phyloP scores from a whole-genome alignment of 73 alveolate genomes.

The Paraurostyla sp. region DNA sequence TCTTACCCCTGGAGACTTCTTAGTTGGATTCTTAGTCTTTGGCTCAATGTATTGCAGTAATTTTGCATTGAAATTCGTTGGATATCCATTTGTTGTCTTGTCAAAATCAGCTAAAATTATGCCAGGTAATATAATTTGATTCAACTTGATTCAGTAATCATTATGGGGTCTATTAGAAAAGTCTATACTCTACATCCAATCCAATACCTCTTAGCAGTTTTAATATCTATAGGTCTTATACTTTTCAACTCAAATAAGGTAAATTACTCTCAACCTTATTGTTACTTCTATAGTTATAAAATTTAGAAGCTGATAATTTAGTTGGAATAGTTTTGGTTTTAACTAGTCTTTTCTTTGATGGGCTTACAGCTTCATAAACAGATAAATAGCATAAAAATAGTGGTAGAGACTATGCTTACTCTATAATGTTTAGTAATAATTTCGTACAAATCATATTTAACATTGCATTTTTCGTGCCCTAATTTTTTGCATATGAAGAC shows the following conservation, averaged over 20 bases:
- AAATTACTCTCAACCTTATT: neutral
- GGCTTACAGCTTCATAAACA: slow-evolving; percentile 68
- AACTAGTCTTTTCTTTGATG: slow-evolving; percentile 68
- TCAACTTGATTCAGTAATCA: slow-evolving; percentile 37
- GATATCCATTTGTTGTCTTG: slow-evolving; percentile 69
- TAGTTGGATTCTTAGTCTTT: slow-evolving; percentile 51
- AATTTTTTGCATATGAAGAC: neutral
- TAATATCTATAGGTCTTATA: slow-evolving; percentile 67
- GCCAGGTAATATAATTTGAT: slow-evolving; percentile 54
- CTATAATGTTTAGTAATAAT: slow-evolving; percentile 66
- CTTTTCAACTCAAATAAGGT: slow-evolving; percentile 69
- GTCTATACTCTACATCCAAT: slow-evolving; percentile 19
- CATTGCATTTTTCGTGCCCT: slow-evolving; percentile 11
- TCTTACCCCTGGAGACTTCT: slow-evolving; percentile 46
- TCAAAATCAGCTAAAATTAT: slow-evolving; percentile 70
- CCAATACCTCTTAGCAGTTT: slow-evolving; percentile 63
- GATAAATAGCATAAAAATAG: slow-evolving; percentile 60
- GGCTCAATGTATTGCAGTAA: slow-evolving; percentile 71
- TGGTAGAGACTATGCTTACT: slow-evolving; percentile 62
- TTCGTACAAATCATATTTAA: slow-evolving; percentile 37
- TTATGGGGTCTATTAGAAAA: slow-evolving; percentile 57
- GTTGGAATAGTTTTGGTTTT: slow-evolving; percentile 57
- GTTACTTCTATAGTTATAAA: neutral
- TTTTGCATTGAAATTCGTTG: slow-evolving; percentile 61
- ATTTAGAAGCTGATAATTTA: slow-evolving; percentile 25